Conservation (phyloP, 2,329 filamentous ascomycete genomes). For the Bipolaris sorokiniana region DNA sequence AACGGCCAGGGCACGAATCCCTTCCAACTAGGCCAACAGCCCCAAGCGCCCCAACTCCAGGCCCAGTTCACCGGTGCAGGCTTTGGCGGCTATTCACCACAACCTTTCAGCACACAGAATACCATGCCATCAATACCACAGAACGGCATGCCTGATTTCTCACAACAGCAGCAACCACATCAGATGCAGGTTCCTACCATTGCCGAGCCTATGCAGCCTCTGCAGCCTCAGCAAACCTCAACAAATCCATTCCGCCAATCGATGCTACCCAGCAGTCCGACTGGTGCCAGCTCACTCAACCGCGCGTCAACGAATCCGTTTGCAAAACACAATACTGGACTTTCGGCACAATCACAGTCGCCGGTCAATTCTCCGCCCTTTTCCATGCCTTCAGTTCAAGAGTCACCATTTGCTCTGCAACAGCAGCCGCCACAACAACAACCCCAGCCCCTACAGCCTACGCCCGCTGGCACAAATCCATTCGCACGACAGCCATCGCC, state of each 20-base stretch:
- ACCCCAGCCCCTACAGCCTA: conserved; percentile 53
- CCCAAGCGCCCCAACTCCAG: conserved; percentile 61
- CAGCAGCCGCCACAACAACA: conserved; percentile 45
- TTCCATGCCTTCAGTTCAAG: conserved; percentile 35
- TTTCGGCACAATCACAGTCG: conserved; percentile 35
- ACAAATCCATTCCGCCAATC: conserved; percentile 97
- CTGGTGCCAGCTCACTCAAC: conserved; percentile 48
- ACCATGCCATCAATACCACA: conserved; percentile 58
- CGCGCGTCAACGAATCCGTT: conserved; percentile 87
- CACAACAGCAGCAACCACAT: conserved; percentile 41
- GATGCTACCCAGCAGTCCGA: conserved; percentile 64
- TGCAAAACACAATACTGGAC: conserved; percentile 64
- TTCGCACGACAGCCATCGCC: conserved; percentile 65
- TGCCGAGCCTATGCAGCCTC: conserved; percentile 55
- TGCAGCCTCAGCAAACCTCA: conserved; percentile 72
- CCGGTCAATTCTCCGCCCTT: conserved; percentile 38
- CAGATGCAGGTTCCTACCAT: conserved; percentile 40
- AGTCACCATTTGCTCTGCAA: conserved; percentile 44
- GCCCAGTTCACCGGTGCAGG: conserved; percentile 74
- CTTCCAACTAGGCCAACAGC: conserved; percentile 75
- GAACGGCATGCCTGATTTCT: conserved; percentile 55
- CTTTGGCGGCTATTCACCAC: conserved; percentile 80
- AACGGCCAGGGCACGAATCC: conserved; percentile 77
- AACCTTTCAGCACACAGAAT: conserved; percentile 59
- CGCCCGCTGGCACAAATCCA: conserved; percentile 74